Evolutionary conservation across 148 eudicot genomes (phyloP).

Genomic region (Camellia lanceoleosa): DNA sequence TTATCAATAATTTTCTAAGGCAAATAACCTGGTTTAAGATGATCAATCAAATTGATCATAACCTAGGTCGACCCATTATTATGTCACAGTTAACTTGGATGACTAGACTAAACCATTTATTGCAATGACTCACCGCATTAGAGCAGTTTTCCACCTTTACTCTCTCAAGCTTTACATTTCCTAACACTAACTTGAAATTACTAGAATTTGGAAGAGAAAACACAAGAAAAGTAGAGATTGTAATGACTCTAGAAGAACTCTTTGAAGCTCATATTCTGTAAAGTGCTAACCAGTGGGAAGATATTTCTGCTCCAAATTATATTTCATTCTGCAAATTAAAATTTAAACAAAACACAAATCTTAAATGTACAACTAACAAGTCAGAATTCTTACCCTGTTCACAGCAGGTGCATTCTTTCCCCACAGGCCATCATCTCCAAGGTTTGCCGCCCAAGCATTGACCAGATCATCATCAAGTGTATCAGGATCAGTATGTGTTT

Average conservation of each 20-base stretch:
- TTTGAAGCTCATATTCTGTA: neutral
- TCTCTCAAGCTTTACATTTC: neutral
- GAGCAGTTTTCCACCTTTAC: too few species aligned
- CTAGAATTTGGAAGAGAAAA: neutral
- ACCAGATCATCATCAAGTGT: slow-evolving; percentile 93
- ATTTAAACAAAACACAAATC: neutral
- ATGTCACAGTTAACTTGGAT: too few species aligned
- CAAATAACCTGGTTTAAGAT: too few species aligned
- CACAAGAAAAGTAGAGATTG: neutral
- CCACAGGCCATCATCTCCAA: slow-evolving; percentile 91
- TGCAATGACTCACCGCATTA: too few species aligned
- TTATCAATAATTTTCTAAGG: too few species aligned
- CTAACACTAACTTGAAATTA: neutral
- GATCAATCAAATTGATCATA: too few species aligned
- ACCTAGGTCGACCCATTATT: too few species aligned
- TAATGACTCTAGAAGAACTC: neutral
- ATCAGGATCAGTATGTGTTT: slow-evolving; percentile 53
- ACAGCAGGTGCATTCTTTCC: slow-evolving; percentile 93
- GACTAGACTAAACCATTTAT: too few species aligned
- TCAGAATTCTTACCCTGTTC: slow-evolving; percentile 66
- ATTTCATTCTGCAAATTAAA: neutral
- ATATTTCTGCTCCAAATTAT: neutral
- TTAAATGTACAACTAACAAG: neutral
- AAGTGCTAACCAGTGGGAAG: neutral
- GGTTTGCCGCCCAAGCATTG: slow-evolving; percentile 96